A percentile compares a stretch with the other conserved stretches of the same genome.
Evolutionary conservation across 768 basidiomycete species (phyloP).

Genomic region (Lactifluus pinguis): DNA sequence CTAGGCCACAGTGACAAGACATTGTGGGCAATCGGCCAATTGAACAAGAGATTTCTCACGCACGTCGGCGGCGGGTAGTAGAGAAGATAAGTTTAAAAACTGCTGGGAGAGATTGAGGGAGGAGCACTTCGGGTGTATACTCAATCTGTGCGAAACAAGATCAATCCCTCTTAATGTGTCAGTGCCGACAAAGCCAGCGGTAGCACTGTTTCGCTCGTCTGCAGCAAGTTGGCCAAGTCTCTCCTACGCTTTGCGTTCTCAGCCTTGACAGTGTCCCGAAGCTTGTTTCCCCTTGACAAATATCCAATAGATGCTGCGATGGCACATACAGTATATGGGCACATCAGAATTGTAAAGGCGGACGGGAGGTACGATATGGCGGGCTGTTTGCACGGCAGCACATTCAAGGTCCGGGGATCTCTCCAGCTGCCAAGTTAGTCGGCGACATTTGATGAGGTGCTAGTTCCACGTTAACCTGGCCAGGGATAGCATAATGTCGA

Average conservation of each 20-base stretch:
- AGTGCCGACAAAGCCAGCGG: neutral
- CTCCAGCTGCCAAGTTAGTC: neutral
- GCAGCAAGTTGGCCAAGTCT: neutral
- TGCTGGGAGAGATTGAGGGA: too few relatives aligned
- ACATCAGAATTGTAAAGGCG: too few relatives aligned
- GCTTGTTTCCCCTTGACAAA: neutral
- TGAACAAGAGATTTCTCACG: too few relatives aligned
- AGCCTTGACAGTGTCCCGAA: neutral
- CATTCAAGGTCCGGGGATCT: neutral
- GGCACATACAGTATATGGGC: neutral
- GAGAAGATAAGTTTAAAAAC: too few relatives aligned
- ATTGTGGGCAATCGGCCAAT: too few relatives aligned
- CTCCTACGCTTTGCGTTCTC: neutral
- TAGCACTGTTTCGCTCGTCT: neutral
- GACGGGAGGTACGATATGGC: neutral
- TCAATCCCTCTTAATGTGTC: neutral
- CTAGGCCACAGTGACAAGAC: too few relatives aligned
- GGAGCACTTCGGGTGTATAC: neutral
- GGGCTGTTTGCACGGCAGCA: neutral
- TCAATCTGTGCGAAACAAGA: neutral
- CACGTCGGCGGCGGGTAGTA: too few relatives aligned
- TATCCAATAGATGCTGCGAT: neutral
- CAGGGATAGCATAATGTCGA: neutral
- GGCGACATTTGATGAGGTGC: neutral
- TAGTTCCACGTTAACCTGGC: neutral